A percentile compares a stretch with the other conserved stretches of the same genome.
Conservation (phyloP, 805 yeast species). For the Metschnikowia kunwiensis region DNA sequence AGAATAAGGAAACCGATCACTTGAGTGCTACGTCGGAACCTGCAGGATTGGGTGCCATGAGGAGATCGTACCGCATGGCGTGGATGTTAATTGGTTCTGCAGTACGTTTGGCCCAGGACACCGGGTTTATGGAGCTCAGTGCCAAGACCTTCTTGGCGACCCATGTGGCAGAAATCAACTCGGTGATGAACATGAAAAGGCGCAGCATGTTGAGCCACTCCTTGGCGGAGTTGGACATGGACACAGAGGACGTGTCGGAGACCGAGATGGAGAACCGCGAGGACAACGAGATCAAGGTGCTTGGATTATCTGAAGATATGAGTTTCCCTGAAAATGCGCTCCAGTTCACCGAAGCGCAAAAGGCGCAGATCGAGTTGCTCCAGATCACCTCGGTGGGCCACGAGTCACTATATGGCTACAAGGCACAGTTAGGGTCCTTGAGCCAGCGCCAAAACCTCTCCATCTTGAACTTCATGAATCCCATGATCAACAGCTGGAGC, state of each 20-base stretch:
- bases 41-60: slow-evolving; percentile 79
- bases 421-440: slow-evolving; percentile 49
- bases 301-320: slow-evolving; percentile 24
- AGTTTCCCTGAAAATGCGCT: slow-evolving; percentile 25
- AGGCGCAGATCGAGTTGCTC: slow-evolving; percentile 75
- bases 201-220: slow-evolving; percentile 75
- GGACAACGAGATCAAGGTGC: slow-evolving; percentile 26
- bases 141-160: slow-evolving; percentile 77
- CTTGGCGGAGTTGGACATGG: slow-evolving; percentile 61
- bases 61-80: slow-evolving; percentile 84
- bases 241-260: slow-evolving; percentile 40
- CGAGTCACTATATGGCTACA: slow-evolving; percentile 73
- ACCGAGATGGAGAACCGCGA: slow-evolving; percentile 29
- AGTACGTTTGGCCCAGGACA: slow-evolving; percentile 80
- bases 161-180: slow-evolving; percentile 76
- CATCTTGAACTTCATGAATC: slow-evolving; percentile 67
- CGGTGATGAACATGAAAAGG: slow-evolving; percentile 78
- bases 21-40: slow-evolving; percentile 30
- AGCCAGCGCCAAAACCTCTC: slow-evolving; percentile 67
- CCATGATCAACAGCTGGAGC: slow-evolving; percentile 78
- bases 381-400: slow-evolving; percentile 80
- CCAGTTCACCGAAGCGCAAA: slow-evolving; percentile 58
- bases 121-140: slow-evolving; percentile 73
- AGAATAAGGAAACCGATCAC: slow-evolving; percentile 8
- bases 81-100: slow-evolving; percentile 93